A percentile compares a stretch with the other conserved stretches of the same genome.
Conservation (phyloP, 2,329 filamentous ascomycete genomes). For the Trematosphaeria pertusa region DNA sequence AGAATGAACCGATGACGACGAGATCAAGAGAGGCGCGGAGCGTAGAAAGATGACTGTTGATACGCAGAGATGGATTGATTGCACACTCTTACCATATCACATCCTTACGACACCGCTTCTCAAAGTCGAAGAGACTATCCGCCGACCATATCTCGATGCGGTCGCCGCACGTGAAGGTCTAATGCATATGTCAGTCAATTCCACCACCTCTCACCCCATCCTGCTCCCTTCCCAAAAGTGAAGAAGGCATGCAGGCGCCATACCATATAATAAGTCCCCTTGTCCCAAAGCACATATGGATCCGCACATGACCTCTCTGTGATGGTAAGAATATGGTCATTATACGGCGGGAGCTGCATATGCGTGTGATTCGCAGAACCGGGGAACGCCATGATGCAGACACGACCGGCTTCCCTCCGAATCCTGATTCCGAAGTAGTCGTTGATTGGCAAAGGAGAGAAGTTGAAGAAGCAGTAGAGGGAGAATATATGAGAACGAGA, state of each 20-base stretch:
- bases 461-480: too few relatives aligned
- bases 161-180: constrained; percentile 55
- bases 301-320: constrained; percentile 52
- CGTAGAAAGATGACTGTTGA: too few relatives aligned
- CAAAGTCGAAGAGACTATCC: constrained; percentile 49
- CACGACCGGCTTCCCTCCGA: neutral
- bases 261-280: constrained; percentile 54
- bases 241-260: constrained; percentile 7
- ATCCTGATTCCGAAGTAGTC: too few relatives aligned
- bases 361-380: constrained; percentile 24
- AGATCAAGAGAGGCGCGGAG: too few relatives aligned
- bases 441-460: too few relatives aligned
- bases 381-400: constrained; percentile 16
- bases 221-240: too few relatives aligned
- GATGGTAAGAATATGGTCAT: constrained; percentile 51
- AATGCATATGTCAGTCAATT: neutral
- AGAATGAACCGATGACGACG: too few relatives aligned
- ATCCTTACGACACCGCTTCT: constrained; percentile 45
- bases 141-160: constrained; percentile 55
- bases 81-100: constrained; percentile 44
- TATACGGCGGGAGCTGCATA: constrained; percentile 37
- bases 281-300: constrained; percentile 53
- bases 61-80: too few relatives aligned
- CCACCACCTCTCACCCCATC: neutral
- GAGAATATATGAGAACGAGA: too few relatives aligned